phyloP scores from a whole-genome alignment of 768 basidiomycete species.

The Mycena crocata region DNA sequence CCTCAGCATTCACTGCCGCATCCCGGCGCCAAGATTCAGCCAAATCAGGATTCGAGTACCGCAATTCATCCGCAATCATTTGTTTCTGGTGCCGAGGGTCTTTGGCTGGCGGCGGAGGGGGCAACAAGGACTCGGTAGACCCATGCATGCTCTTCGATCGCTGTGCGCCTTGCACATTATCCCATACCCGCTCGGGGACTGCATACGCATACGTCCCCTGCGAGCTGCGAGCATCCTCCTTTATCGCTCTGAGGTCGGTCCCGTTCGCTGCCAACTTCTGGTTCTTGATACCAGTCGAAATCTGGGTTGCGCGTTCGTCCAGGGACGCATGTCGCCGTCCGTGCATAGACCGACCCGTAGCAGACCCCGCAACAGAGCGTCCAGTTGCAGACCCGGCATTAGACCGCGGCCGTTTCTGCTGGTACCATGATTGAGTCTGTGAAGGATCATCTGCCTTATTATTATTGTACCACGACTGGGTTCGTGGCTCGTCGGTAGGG shows the following conservation, averaged over 20 bases:
- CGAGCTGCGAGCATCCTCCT: constrained; percentile 28
- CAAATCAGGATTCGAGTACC: constrained; percentile 47
- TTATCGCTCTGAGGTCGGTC: constrained; percentile 24
- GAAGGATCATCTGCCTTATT: not conserved
- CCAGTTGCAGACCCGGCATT: constrained; percentile 27
- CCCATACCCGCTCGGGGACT: not conserved
- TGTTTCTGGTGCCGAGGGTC: constrained; percentile 38
- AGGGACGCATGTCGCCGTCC: constrained; percentile 24
- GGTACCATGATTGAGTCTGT: constrained; percentile 21
- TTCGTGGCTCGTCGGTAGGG: not conserved
- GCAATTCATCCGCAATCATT: constrained; percentile 46
- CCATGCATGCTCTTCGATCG: constrained; percentile 14
- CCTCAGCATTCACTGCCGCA: constrained; percentile 15
- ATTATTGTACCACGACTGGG: constrained; percentile 21
- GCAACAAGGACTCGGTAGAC: constrained; percentile 21
- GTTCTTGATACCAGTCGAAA: not conserved
- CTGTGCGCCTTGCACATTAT: constrained; percentile 14
- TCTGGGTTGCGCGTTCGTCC: constrained; percentile 26
- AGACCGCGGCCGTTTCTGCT: constrained; percentile 28
- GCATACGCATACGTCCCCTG: constrained; percentile 1
- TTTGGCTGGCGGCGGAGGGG: constrained; percentile 26
- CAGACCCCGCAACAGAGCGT: constrained; percentile 20
- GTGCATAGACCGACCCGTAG: constrained; percentile 13
- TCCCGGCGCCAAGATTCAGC: constrained; percentile 46
- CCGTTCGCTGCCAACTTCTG: constrained; percentile 5